Base-by-base conservation (phyloP, 768 basidiomycete genomes). In the Chalciporus sphaerocephalus region DNA sequence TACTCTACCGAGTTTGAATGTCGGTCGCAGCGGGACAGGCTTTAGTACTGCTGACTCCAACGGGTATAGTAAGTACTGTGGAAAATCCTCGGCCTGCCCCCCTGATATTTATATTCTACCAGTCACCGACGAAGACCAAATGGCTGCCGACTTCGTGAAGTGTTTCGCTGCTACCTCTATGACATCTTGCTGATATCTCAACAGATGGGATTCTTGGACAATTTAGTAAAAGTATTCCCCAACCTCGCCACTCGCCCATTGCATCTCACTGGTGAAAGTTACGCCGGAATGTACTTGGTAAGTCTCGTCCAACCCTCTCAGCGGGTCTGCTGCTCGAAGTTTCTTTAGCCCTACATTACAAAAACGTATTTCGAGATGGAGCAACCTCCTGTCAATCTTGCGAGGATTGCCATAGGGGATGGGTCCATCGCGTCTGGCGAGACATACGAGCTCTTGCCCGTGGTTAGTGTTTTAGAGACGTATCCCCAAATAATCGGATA, bases 401-500 rank as follows among this genome's bases (percentile, higher is more conserved):
- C 77, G 1, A 83, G 81, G 59, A 76, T 88, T 42, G 80, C 75
- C 11, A 85, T 90, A 37, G 87, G 87, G 13, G 81, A 88, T 62
- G 83, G 79, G 10, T 66, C 81, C 9, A 71, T 86, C 15, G 70
- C 75, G 2, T 69, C 75, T n/a, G 69, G 53, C 24, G 69, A 71
- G 39, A 73, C 74, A 8, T 83, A 76, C 42, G 68, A 75, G 44
- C 62, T 79, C 20, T 52, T 80, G 0, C 79, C 86, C 22, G 74
- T 80, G 10, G 81, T 85, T 56, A 54, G 74, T 44, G 69, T 83
- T 23, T 61, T 87, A 15, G 77, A 85, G 64, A 87, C 87, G 4
- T 85, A 82, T 57, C 87, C 87, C 1, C 86, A 87, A 57, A 66
- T 88, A 22, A 85, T 89, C 41, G 81, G 78, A 25, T 88, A 88